phyloP scores from a whole-genome alignment of 2,329 filamentous ascomycete species.

The Microascus cirrosus region DNA sequence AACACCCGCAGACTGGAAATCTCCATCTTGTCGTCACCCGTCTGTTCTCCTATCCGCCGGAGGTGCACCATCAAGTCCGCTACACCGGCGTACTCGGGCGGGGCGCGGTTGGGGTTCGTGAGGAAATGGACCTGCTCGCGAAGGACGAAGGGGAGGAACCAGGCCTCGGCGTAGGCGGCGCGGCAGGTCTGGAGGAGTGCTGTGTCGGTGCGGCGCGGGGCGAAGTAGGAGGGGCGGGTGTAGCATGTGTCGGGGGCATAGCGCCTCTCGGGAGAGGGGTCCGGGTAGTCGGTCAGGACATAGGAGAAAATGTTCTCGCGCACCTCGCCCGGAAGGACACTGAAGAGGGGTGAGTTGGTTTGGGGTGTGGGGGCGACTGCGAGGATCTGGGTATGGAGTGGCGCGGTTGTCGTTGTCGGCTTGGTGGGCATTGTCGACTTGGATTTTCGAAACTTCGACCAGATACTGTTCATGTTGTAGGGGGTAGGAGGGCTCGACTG shows the following conservation, averaged over 20 bases:
- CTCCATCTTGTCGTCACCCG: slow-evolving; percentile 12
- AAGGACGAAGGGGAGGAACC: slow-evolving; percentile 27
- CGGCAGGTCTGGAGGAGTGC: slow-evolving; percentile 30
- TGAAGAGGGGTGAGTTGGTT: slow-evolving; percentile 16
- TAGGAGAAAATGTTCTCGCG: slow-evolving; percentile 33
- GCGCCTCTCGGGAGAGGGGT: slow-evolving; percentile 12
- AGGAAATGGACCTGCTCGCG: slow-evolving; percentile 28
- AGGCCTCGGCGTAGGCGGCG: slow-evolving; percentile 26
- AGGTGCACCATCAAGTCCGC: neutral
- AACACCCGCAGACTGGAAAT: slow-evolving; percentile 25
- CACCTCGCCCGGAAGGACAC: slow-evolving; percentile 32
- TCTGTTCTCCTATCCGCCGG: slow-evolving; percentile 9
- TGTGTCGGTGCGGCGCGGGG: slow-evolving; percentile 21
- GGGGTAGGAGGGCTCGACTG: too few species aligned
- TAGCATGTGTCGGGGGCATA: slow-evolving; percentile 23
- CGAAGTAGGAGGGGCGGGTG: slow-evolving; percentile 26
- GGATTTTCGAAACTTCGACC: too few species aligned
- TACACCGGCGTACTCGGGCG: slow-evolving; percentile 11
- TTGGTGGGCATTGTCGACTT: too few species aligned
- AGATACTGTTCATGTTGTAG: too few species aligned
- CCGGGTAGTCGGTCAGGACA: slow-evolving; percentile 24
- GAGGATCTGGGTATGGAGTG: neutral
- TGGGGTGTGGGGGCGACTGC: neutral
- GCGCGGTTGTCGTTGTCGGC: too few species aligned
- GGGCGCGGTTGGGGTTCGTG: slow-evolving; percentile 16